These are phyloP conservation scores for Articulospora tetracladia DNA, from an alignment of 495 filamentous ascomycete species.

Conservation along the genomic window DNA sequence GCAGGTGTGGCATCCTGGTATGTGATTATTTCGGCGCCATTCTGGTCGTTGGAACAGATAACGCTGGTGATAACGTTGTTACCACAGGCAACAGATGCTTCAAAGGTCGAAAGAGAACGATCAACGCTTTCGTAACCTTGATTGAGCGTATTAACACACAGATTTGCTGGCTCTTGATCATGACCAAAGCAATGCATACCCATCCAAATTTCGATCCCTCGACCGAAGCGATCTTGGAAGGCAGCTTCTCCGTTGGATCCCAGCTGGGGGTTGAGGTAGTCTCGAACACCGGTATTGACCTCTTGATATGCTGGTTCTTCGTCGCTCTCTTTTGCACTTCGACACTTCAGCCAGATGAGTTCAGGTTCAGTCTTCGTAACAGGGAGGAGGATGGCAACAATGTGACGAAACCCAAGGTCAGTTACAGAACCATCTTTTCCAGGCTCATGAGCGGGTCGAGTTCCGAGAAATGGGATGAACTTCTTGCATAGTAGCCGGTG, in stretches of 20 bases:
- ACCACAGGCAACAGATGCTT: background rate
- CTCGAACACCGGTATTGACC: too few species aligned
- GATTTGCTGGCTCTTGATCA: background rate
- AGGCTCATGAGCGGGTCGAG: background rate
- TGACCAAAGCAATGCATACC: background rate
- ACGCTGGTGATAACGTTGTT: background rate
- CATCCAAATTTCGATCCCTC: background rate
- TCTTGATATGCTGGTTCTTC: background rate
- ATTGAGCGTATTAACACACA: background rate
- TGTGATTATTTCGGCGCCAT: background rate
- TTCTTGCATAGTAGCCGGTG: background rate
- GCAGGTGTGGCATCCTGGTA: background rate
- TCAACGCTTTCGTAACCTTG: background rate
- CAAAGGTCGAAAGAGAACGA: background rate
- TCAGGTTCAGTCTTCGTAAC: background rate
- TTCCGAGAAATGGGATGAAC: background rate
- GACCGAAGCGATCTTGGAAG: background rate
- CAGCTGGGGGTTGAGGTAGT: background rate
- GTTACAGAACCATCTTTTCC: too few species aligned
- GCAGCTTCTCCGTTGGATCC: background rate
- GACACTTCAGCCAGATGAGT: background rate
- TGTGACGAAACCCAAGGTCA: too few species aligned
- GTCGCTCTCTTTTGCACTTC: too few species aligned
- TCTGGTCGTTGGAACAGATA: background rate
- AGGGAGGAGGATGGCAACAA: background rate